Conservation (phyloP, 305 asterid genomes). For the Caryopteris hybrid region DNA sequence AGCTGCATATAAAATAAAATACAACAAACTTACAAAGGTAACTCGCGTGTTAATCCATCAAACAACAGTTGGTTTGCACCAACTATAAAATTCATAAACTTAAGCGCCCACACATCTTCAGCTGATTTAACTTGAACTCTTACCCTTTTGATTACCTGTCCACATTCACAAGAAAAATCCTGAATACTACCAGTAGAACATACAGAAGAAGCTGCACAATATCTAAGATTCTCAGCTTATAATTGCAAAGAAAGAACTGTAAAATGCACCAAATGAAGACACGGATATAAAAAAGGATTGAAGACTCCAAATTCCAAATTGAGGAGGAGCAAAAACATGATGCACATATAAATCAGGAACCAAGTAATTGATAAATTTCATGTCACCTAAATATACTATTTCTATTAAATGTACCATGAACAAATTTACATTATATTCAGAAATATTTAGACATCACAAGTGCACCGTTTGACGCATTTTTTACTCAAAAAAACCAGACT, state of each 20-base stretch:
- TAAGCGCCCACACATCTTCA: constrained; percentile 80
- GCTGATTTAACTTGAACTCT: constrained; percentile 42
- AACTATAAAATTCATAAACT: constrained; percentile 61
- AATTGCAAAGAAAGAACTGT: not conserved
- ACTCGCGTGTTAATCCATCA: constrained; percentile 82
- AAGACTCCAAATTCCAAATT: not conserved
- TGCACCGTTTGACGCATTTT: not conserved
- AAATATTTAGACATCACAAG: not conserved
- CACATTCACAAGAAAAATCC: constrained; percentile 20
- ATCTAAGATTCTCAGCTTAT: not conserved
- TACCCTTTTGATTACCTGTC: constrained; percentile 61
- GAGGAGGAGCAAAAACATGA: not conserved
- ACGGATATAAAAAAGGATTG: not conserved
- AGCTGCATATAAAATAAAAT: not conserved
- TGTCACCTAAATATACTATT: not conserved
- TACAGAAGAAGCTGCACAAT: not conserved
- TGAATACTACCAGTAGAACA: constrained; percentile 2
- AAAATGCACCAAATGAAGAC: not conserved
- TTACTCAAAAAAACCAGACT: not conserved
- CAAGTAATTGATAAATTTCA: not conserved
- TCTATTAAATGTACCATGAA: not conserved
- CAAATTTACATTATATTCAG: not conserved
- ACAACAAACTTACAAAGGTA: constrained; percentile 66
- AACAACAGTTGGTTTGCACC: constrained; percentile 72
- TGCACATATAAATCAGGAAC: not conserved